Conservation (phyloP, 257 asterid species). For the Solanum appendiculatum region DNA sequence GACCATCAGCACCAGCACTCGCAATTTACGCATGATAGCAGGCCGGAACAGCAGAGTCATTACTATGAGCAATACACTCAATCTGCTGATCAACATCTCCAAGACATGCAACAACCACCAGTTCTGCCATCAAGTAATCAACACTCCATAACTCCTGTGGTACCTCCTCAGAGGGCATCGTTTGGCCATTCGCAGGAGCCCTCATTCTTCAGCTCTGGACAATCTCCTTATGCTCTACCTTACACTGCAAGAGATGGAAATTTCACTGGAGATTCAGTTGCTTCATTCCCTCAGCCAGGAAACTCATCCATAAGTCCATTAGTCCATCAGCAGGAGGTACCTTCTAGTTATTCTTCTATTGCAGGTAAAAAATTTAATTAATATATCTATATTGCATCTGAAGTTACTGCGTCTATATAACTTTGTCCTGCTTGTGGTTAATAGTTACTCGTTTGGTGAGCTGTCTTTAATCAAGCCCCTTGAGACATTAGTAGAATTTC, state of each 20-base stretch:
- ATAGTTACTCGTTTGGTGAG: background rate
- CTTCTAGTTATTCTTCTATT: constrained; percentile 99
- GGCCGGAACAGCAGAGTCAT: constrained; percentile 50
- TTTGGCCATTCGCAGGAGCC: constrained; percentile 36
- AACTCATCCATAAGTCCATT: constrained; percentile 52
- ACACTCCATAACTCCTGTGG: constrained; percentile 33
- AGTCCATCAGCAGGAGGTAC: constrained; percentile 99
- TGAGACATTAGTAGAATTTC: background rate
- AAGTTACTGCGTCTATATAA: constrained; percentile 15
- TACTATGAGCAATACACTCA: constrained; percentile 44
- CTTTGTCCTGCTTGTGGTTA: background rate
- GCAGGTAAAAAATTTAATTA: constrained; percentile 75
- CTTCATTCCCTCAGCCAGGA: constrained; percentile 41
- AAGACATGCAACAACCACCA: constrained; percentile 23
- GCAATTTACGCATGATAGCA: constrained; percentile 35
- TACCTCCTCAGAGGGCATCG: constrained; percentile 26
- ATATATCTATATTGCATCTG: constrained; percentile 34
- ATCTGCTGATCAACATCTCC: constrained; percentile 35
- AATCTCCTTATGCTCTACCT: constrained; percentile 36
- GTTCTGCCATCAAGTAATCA: constrained; percentile 42
- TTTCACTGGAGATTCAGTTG: constrained; percentile 39
- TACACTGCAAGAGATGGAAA: constrained; percentile 50
- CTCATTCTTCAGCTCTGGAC: constrained; percentile 34
- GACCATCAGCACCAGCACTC: constrained; percentile 55
- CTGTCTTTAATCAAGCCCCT: background rate